Conservation (phyloP, 176 grass and related monocot species). For the Leersia perrieri region DNA sequence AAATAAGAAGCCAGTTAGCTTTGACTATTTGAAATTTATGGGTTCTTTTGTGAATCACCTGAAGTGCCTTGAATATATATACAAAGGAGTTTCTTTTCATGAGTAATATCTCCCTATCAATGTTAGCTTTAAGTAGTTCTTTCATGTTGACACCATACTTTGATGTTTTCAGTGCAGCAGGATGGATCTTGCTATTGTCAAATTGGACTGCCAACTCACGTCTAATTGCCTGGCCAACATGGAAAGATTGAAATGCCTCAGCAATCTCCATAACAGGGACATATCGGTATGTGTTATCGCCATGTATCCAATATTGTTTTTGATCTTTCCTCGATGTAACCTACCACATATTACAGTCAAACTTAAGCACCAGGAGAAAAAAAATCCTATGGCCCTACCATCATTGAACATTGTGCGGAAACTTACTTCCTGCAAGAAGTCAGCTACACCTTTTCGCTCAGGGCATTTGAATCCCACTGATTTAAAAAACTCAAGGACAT, state of each 20-base stretch:
- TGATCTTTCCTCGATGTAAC: slow-evolving; percentile 88
- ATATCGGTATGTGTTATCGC: slow-evolving; percentile 53
- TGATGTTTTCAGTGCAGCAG: slow-evolving; percentile 56
- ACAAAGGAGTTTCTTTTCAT: slow-evolving; percentile 82
- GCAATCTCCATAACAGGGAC: slow-evolving; percentile 59
- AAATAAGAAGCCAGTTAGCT: background rate
- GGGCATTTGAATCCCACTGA: slow-evolving; percentile 79
- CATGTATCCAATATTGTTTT: slow-evolving; percentile 63
- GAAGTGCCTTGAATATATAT: slow-evolving; percentile 59
- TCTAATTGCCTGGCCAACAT: slow-evolving; percentile 39
- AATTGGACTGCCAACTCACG: slow-evolving; percentile 54
- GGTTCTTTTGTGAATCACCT: slow-evolving; percentile 37
- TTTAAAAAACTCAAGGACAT: slow-evolving; percentile 74
- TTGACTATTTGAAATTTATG: background rate
- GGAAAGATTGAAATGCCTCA: slow-evolving; percentile 65
- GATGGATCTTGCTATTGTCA: slow-evolving; percentile 63
- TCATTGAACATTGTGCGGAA: too few relatives aligned
- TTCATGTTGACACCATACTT: slow-evolving; percentile 60
- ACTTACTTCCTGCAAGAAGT: slow-evolving; percentile 81
- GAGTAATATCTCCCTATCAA: slow-evolving; percentile 58
- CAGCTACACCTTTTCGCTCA: slow-evolving; percentile 68
- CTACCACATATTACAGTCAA: slow-evolving; percentile 19
- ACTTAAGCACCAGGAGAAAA: background rate
- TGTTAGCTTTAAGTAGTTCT: slow-evolving; percentile 68
- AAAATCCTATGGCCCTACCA: too few relatives aligned